Base-by-base conservation (phyloP, 2,329 filamentous ascomycete species). In the Clonostachys byssicola region DNA sequence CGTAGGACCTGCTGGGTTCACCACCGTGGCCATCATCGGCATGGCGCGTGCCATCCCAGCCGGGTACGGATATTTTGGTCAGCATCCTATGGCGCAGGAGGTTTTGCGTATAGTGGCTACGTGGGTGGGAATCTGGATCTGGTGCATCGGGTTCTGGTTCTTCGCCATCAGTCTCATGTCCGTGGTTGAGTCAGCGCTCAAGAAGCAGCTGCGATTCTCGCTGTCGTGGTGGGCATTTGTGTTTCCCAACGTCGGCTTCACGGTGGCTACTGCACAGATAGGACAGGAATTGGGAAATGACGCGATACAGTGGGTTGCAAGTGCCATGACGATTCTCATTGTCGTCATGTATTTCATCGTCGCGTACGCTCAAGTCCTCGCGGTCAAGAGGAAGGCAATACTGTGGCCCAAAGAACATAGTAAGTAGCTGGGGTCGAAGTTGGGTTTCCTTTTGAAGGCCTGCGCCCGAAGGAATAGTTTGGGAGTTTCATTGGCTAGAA, bases 1-100 rank as follows among this genome's bases (percentile, higher is more conserved):
- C 50, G 86, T 89, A n/a, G 86, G 86, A 0, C 85, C 86, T 2
- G 85, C 85, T 1, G 77, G 83, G 2, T 89, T 88, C 68, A 89
- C 86, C 1, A 81, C 80, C 2, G 68, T 89, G 13, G 85, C 86
- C 0, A 71, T 89, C 39, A 78, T 89, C 36, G 85, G 85, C 43
- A 85, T 89, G 76, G 75, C 84, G 1, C 34, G 33, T 16, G 38
- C 72, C 77, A 42, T 73, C 74, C 9, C 61, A 83, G 5, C 46
- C 3, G 20, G 43, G 16, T 45, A 49, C 18, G 43, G 43, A 5
- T 49, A 49, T 18, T 45, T 45, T 35, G 43, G 23, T 23, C 30
- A 14, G 9, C 17, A 45, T 30, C 43, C 47, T n/a, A 34, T n/a
- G 10, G 36, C 47, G 12, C 16, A 17, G 6, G 23, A 45, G 60